Evolutionary conservation across 441 rosid species (phyloP).

Genomic region (Syzygium syzygioides): DNA sequence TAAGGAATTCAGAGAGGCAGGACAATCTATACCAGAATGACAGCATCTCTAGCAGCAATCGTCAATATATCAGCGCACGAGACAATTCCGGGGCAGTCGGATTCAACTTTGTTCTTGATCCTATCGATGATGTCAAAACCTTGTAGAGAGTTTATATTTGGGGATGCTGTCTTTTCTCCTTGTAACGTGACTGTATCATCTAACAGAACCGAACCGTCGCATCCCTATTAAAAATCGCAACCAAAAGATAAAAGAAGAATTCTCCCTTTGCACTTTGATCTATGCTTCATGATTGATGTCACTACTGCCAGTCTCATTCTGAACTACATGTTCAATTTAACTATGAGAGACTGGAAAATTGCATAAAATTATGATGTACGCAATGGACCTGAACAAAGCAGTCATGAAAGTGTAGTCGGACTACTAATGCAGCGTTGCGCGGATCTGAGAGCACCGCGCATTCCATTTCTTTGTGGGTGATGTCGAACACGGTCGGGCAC

Average conservation of each 20-base stretch:
- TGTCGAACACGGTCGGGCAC: slow-evolving; percentile 59
- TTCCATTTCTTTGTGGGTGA: slow-evolving; percentile 76
- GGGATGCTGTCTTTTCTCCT: slow-evolving; percentile 73
- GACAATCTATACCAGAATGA: slow-evolving; percentile 48
- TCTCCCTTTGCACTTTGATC: not conserved
- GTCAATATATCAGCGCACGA: slow-evolving; percentile 95
- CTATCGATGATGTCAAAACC: slow-evolving; percentile 67
- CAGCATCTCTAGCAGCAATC: slow-evolving; percentile 88
- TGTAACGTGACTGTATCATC: slow-evolving; percentile 63
- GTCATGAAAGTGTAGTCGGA: slow-evolving; percentile 85
- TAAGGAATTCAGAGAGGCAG: not conserved
- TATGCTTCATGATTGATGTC: not conserved
- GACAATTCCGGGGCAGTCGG: slow-evolving; percentile 83
- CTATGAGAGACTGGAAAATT: not conserved
- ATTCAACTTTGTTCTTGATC: slow-evolving; percentile 87
- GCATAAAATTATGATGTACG: not conserved
- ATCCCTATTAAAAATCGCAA: slow-evolving; percentile 41
- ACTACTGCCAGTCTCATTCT: not conserved
- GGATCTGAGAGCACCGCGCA: slow-evolving; percentile 79
- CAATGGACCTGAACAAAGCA: slow-evolving; percentile 76
- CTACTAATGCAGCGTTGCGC: slow-evolving; percentile 65
- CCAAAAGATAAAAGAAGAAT: not conserved
- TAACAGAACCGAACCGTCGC: slow-evolving; percentile 79
- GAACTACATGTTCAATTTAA: not conserved
- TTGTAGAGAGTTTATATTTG: slow-evolving; percentile 41